Conservation (phyloP, 2,329 filamentous ascomycete genomes). For the Monilinia vaccinii-corymbosi region DNA sequence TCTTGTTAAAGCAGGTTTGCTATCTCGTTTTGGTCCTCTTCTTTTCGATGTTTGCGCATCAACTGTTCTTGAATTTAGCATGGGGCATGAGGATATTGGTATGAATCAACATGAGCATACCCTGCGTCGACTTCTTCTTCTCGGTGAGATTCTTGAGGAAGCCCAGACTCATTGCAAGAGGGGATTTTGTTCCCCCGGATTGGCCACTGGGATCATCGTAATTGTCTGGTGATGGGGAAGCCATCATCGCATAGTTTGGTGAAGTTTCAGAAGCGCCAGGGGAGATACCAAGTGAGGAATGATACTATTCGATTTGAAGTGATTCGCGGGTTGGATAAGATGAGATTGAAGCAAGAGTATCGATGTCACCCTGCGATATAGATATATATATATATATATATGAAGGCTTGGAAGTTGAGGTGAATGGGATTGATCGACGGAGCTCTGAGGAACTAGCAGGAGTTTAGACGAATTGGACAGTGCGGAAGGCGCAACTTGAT, state of each 20-base stretch:
- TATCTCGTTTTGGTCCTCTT: conserved; percentile 91
- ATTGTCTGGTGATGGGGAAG: conserved; percentile 22
- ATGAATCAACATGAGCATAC: conserved; percentile 34
- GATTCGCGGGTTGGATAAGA: background rate
- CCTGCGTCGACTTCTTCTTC: conserved; percentile 72
- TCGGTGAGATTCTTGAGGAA: conserved; percentile 61
- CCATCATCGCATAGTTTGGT: conserved; percentile 17
- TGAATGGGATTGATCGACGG: too few species aligned
- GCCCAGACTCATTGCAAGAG: conserved; percentile 40
- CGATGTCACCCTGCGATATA: background rate
- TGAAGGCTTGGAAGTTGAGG: background rate
- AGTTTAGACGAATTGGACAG: too few species aligned
- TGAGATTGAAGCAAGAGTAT: background rate
- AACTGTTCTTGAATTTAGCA: conserved; percentile 27
- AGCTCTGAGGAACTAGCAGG: too few species aligned
- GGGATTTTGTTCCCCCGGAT: conserved; percentile 28
- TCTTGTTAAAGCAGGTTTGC: conserved; percentile 84
- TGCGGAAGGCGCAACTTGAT: too few species aligned
- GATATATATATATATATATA: too few species aligned
- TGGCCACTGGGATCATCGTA: conserved; percentile 24
- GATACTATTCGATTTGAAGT: background rate
- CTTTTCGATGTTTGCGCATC: conserved; percentile 83
- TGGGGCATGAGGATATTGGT: background rate
- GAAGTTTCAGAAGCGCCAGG: too few species aligned
- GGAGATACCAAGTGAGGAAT: too few species aligned